Conservation (phyloP, 306 rosid genomes). For the Mucuna pruriens region DNA sequence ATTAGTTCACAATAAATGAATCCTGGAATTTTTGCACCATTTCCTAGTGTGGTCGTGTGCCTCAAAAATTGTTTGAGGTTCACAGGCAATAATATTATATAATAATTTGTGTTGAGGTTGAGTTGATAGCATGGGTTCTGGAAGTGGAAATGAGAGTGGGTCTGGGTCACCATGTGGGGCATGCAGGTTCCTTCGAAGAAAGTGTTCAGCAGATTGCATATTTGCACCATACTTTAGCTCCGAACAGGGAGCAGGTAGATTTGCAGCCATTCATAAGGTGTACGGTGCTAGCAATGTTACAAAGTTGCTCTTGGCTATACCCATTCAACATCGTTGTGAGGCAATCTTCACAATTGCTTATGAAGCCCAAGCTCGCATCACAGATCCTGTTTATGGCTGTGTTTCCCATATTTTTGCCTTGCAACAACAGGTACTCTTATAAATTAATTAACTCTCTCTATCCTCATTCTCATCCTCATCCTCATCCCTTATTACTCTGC, state of each 20-base stretch:
- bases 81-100: no score
- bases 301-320: slow-evolving; percentile 73
- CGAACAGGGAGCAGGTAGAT: slow-evolving; percentile 81
- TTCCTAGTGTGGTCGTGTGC: slow-evolving; percentile 87
- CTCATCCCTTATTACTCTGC: no score
- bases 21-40: slow-evolving; percentile 54
- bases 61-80: no score
- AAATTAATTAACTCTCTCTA: no score
- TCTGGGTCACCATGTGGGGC: slow-evolving; percentile 91
- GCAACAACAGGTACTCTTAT: slow-evolving; percentile 79
- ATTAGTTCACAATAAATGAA: slow-evolving; percentile 3
- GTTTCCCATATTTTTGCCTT: slow-evolving; percentile 94
- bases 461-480: no score
- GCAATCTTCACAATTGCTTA: slow-evolving; percentile 92
- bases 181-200: slow-evolving; percentile 90
- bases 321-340: slow-evolving; percentile 81
- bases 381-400: slow-evolving; percentile 97
- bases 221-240: slow-evolving; percentile 93
- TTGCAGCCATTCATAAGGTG: slow-evolving; percentile 94
- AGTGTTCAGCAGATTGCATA: slow-evolving; percentile 82
- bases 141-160: slow-evolving; percentile 28
- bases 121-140: slow-evolving; percentile 53
- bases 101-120: no score
- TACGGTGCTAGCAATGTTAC: slow-evolving; percentile 97
- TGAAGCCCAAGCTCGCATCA: slow-evolving; percentile 91